Evolutionary conservation across 805 yeast species (phyloP).

Genomic region (Cephaloascus fragrans): DNA sequence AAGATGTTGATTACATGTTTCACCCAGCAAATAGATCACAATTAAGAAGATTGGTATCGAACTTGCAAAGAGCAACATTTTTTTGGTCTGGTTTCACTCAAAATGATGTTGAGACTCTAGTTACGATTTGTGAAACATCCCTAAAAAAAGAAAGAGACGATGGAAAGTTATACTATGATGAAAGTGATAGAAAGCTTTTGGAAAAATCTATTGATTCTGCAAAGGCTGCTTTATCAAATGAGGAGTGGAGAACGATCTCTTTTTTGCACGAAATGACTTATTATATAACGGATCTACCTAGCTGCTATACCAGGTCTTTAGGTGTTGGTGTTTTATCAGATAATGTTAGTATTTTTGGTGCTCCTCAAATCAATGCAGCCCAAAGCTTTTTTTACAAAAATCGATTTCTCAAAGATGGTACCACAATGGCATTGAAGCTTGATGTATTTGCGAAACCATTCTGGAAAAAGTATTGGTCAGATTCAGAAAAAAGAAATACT

Average conservation of each 20-base stretch:
- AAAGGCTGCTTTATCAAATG: conserved; percentile 37
- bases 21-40: conserved; percentile 47
- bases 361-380: conserved; percentile 42
- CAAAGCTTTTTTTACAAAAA: conserved; percentile 47
- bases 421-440: conserved; percentile 19
- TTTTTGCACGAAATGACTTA: conserved; percentile 60
- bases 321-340: conserved; percentile 30
- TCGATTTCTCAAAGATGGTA: conserved; percentile 27
- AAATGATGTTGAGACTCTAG: conserved; percentile 44
- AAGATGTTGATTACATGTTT: conserved; percentile 63
- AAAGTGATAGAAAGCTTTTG: conserved; percentile 30
- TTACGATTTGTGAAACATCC: conserved; percentile 36
- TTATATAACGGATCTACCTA: conserved; percentile 36
- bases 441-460: conserved; percentile 26
- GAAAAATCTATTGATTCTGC: conserved; percentile 34
- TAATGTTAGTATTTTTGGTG: conserved; percentile 41
- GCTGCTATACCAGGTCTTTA: conserved; percentile 24
- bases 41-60: conserved; percentile 45
- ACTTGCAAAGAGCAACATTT: conserved; percentile 58
- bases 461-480: conserved; percentile 48
- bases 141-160: conserved; percentile 22
- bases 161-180: conserved; percentile 17
- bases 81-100: conserved; percentile 68
- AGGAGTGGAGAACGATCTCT: conserved; percentile 49
- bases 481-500: conserved; percentile 21